Evolutionary conservation across 2,329 filamentous ascomycete species (phyloP), one percentile per base, ranked within the genome.

Genomic region (Cadophora luteo-olivacea): DNA sequence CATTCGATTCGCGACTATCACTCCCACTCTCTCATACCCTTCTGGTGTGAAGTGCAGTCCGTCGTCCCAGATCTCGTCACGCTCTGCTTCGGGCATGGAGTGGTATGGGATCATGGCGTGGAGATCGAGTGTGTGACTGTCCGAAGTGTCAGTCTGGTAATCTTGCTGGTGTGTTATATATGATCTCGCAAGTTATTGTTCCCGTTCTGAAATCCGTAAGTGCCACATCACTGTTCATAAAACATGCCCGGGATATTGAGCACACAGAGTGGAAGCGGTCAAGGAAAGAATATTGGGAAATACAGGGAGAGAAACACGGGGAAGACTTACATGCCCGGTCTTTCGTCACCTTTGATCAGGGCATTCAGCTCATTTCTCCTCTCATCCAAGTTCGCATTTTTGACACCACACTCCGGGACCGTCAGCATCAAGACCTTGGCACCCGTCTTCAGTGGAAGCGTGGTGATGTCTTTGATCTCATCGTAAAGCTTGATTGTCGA

Each of bases 1-100:
- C 11, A 91, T 76, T 25, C 80, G 82, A 38, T 84, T 81, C 58
- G 84, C 88, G 57, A 91, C 82, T 67, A 84, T 81, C 29, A 83
- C 80, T 1, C 89, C 89, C 81, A 91, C 87, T 74, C 86, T 80
- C 72, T 89, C 83, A 79, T 91, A 91, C 6, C 89, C 89, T 5
- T 80, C 82, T 0, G 80, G 77, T 0, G 84, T 86, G 8, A 91
- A 81, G 78, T 92, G 89, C 32, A 91, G 71, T 14, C 83, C 84
- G 76, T 91, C 89, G 71, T 89, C 84, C 87, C 88, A 91, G 73
- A 87, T 85, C 68, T 78, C 79, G 1, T 80, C 68, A 25, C 82
- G 81, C 64, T 86, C 83, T 0, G 79, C 75, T 11, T 81, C 76
- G 0, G 80, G 75, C 74, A 90, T 82, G n/a, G 76, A 74, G 71